Conservation (phyloP, 2,329 filamentous ascomycete genomes). For the Ophiostoma australiae region DNA sequence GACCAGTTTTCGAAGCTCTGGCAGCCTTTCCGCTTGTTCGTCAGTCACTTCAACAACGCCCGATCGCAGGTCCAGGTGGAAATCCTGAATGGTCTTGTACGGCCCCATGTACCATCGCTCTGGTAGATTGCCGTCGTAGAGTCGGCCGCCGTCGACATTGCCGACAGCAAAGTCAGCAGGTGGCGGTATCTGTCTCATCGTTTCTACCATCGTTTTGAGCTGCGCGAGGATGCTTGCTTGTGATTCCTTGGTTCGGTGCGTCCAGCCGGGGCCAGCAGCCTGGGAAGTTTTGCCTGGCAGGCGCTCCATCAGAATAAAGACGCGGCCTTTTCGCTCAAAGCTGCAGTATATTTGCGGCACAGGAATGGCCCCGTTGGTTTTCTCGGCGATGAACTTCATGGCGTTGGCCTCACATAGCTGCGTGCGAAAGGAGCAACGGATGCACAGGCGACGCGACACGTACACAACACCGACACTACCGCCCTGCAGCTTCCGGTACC, state of each 20-base stretch:
- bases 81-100: not conserved
- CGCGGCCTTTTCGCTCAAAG: conserved; percentile 37
- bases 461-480: not conserved
- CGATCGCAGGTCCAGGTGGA: not conserved
- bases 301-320: conserved; percentile 46
- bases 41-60: not conserved
- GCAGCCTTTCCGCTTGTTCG: not conserved
- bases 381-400: conserved; percentile 39
- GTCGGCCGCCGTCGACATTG: conserved; percentile 31
- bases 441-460: not conserved
- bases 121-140: conserved; percentile 31
- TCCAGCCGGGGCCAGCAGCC: conserved; percentile 26
- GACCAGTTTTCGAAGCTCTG: conserved; percentile 8
- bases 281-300: conserved; percentile 29
- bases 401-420: conserved; percentile 13
- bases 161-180: conserved; percentile 23
- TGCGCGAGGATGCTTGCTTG: conserved; percentile 7
- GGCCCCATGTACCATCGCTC: conserved; percentile 8
- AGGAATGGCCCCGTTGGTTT: conserved; percentile 33
- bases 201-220: not conserved
- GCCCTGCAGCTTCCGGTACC: not conserved
- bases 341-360: conserved; percentile 43
- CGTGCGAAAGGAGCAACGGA: not conserved
- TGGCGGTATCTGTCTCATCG: not conserved
- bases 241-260: not conserved